Evolutionary conservation across 306 rosid species (phyloP).

Genomic region (Argentina anserina): DNA sequence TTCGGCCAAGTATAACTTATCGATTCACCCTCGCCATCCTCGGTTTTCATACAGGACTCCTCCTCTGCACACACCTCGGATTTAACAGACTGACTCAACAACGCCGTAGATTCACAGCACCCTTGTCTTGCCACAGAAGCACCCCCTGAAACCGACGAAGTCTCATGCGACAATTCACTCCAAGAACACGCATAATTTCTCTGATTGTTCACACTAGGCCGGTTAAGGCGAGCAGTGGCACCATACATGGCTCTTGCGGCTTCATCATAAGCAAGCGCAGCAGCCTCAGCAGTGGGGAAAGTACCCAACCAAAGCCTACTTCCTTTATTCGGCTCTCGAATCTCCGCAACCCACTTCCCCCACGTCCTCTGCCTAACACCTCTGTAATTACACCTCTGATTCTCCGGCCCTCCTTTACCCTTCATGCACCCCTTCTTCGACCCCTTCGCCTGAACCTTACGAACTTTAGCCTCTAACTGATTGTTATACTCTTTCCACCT

Average conservation of each 20-base stretch:
- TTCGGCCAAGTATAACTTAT: neutral
- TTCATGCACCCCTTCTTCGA: conserved; percentile 99
- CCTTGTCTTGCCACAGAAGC: conserved; percentile 44
- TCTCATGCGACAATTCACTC: conserved; percentile 27
- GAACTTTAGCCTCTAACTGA: conserved; percentile 29
- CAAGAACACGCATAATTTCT: neutral
- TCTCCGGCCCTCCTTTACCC: conserved; percentile 96
- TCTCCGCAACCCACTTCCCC: conserved; percentile 98
- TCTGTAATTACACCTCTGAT: conserved; percentile 62
- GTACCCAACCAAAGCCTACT: conserved; percentile 86
- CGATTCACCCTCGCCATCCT: conserved; percentile 28
- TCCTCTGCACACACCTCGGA: conserved; percentile 59
- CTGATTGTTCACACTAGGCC: conserved; percentile 40
- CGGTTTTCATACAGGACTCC: conserved; percentile 26
- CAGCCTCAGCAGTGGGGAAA: conserved; percentile 60
- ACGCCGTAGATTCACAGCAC: conserved; percentile 40
- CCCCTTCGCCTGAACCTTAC: conserved; percentile 73
- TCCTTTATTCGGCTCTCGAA: conserved; percentile 76
- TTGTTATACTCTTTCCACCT: conserved; percentile 71
- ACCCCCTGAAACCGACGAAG: conserved; percentile 30
- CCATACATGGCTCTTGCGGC: conserved; percentile 97
- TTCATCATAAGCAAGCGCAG: conserved; percentile 77
- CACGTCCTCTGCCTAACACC: conserved; percentile 98
- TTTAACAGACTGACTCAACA: conserved; percentile 53
- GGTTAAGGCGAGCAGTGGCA: conserved; percentile 68